Base-by-base conservation (phyloP, 192 early-diverging fungal genomes). In the Gamsiella multidivaricata region DNA sequence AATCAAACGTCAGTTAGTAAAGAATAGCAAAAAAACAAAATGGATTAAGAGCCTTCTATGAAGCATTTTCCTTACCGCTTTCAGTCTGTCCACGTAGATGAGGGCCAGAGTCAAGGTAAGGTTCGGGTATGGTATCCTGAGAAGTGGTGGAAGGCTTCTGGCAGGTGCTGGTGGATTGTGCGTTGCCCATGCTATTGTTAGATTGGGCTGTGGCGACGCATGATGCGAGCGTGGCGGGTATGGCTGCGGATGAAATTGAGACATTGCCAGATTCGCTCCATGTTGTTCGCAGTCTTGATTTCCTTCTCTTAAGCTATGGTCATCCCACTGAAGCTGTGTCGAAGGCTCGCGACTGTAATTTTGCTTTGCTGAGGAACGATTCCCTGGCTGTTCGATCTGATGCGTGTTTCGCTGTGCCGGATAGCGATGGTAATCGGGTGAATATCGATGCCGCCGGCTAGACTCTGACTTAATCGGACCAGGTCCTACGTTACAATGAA, bases 21-120 rank as follows among this genome's bases (percentile, higher is more conserved):
- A 33, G 29, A 2, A 33, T 31, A 33, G 8, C 9, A 54, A 54
- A 52, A 22, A 63, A 63, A 63, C 15, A 59, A 69, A 11, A 39
- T 29, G 17, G 6, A 20, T 8, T n/a, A n/a, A n/a, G n/a, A n/a
- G n/a, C n/a, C n/a, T n/a, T n/a, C n/a, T n/a, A n/a, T n/a, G n/a
- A n/a, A n/a, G n/a, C n/a, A 4, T 11, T n/a, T 25, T 50, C n/a
- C 74, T 62, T 78, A 78, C 74, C 33, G 74, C 58, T 49, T 78
- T 78, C 17, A 78, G 61, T 42, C 74, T 45, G 23, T 78, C 74
- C 9, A 78, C 66, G 23, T 78, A 78, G 32, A 78, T 78, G 0
- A 78, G 53, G 11, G 74, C 74, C 18, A 78, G 49, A 2, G 74
- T 78, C 34, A 78, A 47, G 22, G 74, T 78, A 42, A 78, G 47